These are phyloP conservation scores for Alternaria sp. DNA, from an alignment of 2,329 filamentous ascomycete genomes.

Conservation along the genomic window DNA sequence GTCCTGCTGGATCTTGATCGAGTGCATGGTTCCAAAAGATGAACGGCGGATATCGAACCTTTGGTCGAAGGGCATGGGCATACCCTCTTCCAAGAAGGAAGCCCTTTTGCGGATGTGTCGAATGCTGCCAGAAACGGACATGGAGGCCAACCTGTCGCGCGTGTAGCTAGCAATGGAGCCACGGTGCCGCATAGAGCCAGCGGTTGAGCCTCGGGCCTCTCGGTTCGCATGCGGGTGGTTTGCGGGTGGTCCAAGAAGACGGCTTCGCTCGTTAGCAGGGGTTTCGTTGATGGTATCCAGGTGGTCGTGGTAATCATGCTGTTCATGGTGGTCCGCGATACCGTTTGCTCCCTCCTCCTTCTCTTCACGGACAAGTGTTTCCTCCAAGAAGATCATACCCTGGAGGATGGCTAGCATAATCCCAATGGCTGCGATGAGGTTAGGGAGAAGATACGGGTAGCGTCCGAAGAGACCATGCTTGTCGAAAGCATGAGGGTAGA, in stretches of 20 bases:
- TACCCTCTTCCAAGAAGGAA: slow-evolving; percentile 49
- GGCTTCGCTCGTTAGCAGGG: slow-evolving; percentile 69
- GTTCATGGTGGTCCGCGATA: slow-evolving; percentile 32
- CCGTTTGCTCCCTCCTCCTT: slow-evolving; percentile 51
- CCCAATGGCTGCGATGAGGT: slow-evolving; percentile 80
- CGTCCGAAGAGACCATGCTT: slow-evolving; percentile 73
- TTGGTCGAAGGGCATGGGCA: slow-evolving; percentile 45
- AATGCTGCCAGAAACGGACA: slow-evolving; percentile 42
- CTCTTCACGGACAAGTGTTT: slow-evolving; percentile 64
- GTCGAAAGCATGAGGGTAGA: slow-evolving; percentile 78
- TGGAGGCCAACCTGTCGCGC: slow-evolving; percentile 37
- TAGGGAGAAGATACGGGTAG: slow-evolving; percentile 89
- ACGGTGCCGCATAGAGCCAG: slow-evolving; percentile 35
- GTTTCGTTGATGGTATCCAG: slow-evolving; percentile 74
- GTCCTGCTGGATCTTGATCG: slow-evolving; percentile 42
- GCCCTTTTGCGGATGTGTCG: slow-evolving; percentile 48
- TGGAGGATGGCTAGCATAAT: slow-evolving; percentile 81
- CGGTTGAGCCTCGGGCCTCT: slow-evolving; percentile 44
- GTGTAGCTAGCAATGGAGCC: slow-evolving; percentile 37
- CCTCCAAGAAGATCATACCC: slow-evolving; percentile 81
- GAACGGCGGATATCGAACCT: slow-evolving; percentile 48
- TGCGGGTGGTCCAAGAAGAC: slow-evolving; percentile 55
- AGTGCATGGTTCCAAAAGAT: slow-evolving; percentile 51
- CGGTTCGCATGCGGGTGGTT: slow-evolving; percentile 60
- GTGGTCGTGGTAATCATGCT: slow-evolving; percentile 61